phyloP scores from a whole-genome alignment of 148 eudicot species.

The Amaranthus cruentus region DNA sequence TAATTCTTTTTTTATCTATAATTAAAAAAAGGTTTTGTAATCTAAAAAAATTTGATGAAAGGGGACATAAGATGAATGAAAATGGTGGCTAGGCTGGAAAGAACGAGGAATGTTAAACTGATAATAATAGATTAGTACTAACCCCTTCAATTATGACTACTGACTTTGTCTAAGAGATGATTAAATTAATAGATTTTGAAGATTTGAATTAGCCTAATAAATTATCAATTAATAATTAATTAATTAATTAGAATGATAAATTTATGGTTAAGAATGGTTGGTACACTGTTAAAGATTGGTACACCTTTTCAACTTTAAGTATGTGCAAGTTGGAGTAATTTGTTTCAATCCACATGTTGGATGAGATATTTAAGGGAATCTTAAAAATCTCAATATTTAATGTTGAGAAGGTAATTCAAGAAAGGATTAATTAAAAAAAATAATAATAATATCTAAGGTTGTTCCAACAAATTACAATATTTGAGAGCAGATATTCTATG shows the following conservation, averaged over 20 bases:
- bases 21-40: no score
- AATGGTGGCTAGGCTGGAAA: neutral
- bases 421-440: neutral
- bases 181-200: neutral
- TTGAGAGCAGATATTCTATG: no score
- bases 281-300: conserved; percentile 2
- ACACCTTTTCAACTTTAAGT: neutral
- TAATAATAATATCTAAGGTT: no score
- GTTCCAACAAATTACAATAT: no score
- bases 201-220: neutral
- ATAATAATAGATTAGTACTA: conserved; percentile 6
- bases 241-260: neutral
- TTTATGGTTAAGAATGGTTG: conserved; percentile 14
- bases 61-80: neutral
- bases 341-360: conserved; percentile 17
- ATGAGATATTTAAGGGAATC: conserved; percentile 5
- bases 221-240: neutral
- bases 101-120: neutral
- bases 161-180: neutral
- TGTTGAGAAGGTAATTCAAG: no score
- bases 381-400: neutral
- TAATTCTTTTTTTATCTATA: no score
- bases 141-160: neutral
- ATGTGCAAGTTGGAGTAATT: conserved; percentile 9
- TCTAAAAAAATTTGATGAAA: no score